Base-by-base conservation (phyloP, 139 green algal genomes). In the Auxenochlorella protothecoides region DNA sequence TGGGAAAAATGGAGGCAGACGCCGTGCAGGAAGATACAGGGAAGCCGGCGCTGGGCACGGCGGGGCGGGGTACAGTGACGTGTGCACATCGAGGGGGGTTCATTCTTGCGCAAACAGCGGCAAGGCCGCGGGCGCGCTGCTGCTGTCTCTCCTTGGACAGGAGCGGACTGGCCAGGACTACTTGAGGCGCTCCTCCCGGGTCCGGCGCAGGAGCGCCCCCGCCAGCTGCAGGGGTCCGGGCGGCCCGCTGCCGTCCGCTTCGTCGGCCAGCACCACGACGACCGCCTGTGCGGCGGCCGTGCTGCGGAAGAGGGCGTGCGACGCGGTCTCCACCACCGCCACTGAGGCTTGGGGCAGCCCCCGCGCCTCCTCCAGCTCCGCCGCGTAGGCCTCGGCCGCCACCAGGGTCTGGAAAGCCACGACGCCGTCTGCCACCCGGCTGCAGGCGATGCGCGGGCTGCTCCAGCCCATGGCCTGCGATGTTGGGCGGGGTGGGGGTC, bases 321-420 rank as follows among this genome's bases (percentile, higher is more conserved):
- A 83, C 73, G 88, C 80, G 69, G 83, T 11, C n/a, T 8, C 12
- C 52, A 5, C 53, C 61, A 14, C 14, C 15, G 16, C 62, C 57
- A 71, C 59, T 14, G 53, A 44, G 5, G 12, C 5, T 15, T 7
- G 12, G 8, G 52, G 27, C 4, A 13, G 3, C 14, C 11, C 3
- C 57, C 16, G 12, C 4, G 61, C 53, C 5, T 54, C 3, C 44
- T 63, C 59, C 68, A n/a, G 3, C 72, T 8, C 53, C 74, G 72
- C 76, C 77, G 60, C 5, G 27, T 70, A 67, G 8, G 68, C 79
- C 0, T 86, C 81, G 5, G 80, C 79, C 72, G 89, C 85, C 68
- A 91, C 59, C 63, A 75, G 66, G 4, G 67, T 53, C 75, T 87
- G 82, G 78, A 92, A 92, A 6, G 78, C 65, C 44, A 92, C 79